These are phyloP conservation scores for Ophiosphaerella korrae DNA, from an alignment of 2,329 filamentous ascomycete species.

Conservation along the genomic window DNA sequence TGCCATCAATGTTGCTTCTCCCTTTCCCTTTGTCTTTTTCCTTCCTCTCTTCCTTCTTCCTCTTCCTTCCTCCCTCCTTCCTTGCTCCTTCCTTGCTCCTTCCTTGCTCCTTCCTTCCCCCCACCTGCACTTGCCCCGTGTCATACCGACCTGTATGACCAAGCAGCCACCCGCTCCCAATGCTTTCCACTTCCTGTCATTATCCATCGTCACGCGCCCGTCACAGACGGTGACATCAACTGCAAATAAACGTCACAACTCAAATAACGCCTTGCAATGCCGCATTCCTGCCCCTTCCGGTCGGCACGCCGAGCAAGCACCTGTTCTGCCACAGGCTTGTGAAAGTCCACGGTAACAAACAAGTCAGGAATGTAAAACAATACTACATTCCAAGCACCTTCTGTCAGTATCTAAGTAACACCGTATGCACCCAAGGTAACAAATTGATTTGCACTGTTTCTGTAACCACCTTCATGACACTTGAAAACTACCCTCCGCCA, in stretches of 20 bases:
- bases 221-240: background rate
- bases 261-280: background rate
- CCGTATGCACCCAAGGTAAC: no score
- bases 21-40: background rate
- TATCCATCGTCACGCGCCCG: constrained; percentile 6
- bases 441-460: no score
- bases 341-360: background rate
- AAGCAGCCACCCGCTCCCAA: background rate
- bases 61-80: background rate
- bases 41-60: constrained; percentile 12
- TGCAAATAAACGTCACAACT: background rate
- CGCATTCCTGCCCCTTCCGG: background rate
- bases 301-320: background rate
- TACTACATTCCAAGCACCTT: no score
- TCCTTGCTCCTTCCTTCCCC: background rate
- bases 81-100: no score
- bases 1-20: no score
- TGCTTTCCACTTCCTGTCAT: background rate
- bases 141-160: background rate
- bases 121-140: background rate
- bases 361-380: constrained; percentile 3
- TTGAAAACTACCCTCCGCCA: background rate
- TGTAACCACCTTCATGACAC: no score
- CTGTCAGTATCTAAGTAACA: no score
- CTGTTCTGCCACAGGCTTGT: background rate